Evolutionary conservation across 148 eudicot genomes (phyloP), one percentile per base, ranked within the genome.

Genomic region (Nepenthes gracilis): DNA sequence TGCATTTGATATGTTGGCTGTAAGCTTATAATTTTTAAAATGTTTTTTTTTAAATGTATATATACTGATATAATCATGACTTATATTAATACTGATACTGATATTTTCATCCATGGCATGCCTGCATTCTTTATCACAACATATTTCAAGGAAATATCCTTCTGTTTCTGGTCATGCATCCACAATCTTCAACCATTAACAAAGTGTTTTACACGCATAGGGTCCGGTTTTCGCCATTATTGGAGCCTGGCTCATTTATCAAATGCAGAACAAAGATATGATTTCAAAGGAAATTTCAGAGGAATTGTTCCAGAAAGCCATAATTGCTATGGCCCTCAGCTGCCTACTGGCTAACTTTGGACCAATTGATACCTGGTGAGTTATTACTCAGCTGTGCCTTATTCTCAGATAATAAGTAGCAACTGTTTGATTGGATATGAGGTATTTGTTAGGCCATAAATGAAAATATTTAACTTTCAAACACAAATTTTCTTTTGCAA

Each of bases 221-320:
- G 97, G 90, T 48, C 97, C 97, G 1, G 80, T 69, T 6, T 86
- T 90, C 71, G 88, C 88, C 59, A 59, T 90, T 23, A 73, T 90
- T 9, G 97, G 95, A 48, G 94, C 97, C 51, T 90, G 90, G 95
- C 84, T 90, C 33, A 69, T 84, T 61, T 80, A 82, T 68, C 97
- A 86, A 63, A 48, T 75, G 35, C 87, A 77, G 62, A 86, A 86
- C 81, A 84, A 71, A 69, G 83, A 77, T 69, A 72, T 72, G 12
- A 58, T 60, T 2, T 9, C 64, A 6, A 80, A 73, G 59, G 78
- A 78, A 47, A 68, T 70, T 61, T 78, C 66, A 15, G 84, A 86
- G 35, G 78, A 67, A 50, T 78, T 84, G 90, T 75, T 76, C 68
- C 77, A 61, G 64, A 86, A 84, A 64, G 90, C 97, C 47, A 45